A percentile compares a stretch with the other conserved stretches of the same genome.
phyloP scores from a whole-genome alignment of 2,329 filamentous ascomycete genomes.

The Didymosphaeria variabile region DNA sequence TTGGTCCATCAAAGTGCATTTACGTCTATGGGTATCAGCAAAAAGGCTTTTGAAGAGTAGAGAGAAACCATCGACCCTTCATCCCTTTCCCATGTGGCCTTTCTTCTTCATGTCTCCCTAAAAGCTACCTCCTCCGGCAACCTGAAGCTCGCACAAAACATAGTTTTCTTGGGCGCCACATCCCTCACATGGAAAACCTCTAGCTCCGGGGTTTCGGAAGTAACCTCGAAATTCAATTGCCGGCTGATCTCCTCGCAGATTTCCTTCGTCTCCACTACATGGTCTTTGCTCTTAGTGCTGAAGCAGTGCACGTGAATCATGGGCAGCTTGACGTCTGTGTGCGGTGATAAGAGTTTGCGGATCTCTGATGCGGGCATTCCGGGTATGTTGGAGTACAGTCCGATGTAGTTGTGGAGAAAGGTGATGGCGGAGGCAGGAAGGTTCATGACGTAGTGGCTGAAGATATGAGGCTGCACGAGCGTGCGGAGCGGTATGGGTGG shows the following conservation, averaged over 20 bases:
- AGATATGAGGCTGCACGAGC: slow-evolving; percentile 70
- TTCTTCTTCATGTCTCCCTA: slow-evolving; percentile 45
- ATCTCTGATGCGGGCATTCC: slow-evolving; percentile 33
- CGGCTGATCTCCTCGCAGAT: slow-evolving; percentile 73
- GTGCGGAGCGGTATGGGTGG: slow-evolving; percentile 49
- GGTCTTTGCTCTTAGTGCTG: slow-evolving; percentile 80
- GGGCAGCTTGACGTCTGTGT: slow-evolving; percentile 70
- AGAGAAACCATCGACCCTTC: background rate
- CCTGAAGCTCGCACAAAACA: slow-evolving; percentile 95
- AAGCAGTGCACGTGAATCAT: slow-evolving; percentile 97
- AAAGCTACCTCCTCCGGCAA: slow-evolving; percentile 86
- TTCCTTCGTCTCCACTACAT: slow-evolving; percentile 65
- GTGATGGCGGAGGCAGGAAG: slow-evolving; percentile 88
- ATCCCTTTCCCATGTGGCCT: background rate
- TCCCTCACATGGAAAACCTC: slow-evolving; percentile 75
- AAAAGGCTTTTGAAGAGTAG: background rate
- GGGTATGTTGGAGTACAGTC: slow-evolving; percentile 74
- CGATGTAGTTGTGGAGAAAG: slow-evolving; percentile 80
- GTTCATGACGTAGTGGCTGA: slow-evolving; percentile 98
- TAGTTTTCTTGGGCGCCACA: slow-evolving; percentile 91
- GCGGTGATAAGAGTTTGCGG: slow-evolving; percentile 41
- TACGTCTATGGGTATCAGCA: slow-evolving; percentile 4
- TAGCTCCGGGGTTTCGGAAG: slow-evolving; percentile 65
- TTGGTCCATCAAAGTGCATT: background rate
- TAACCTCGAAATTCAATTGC: slow-evolving; percentile 68